A percentile compares a stretch with the other conserved stretches of the same genome.
Evolutionary conservation across 306 rosid species (phyloP).

Genomic region (Corylus avellana): DNA sequence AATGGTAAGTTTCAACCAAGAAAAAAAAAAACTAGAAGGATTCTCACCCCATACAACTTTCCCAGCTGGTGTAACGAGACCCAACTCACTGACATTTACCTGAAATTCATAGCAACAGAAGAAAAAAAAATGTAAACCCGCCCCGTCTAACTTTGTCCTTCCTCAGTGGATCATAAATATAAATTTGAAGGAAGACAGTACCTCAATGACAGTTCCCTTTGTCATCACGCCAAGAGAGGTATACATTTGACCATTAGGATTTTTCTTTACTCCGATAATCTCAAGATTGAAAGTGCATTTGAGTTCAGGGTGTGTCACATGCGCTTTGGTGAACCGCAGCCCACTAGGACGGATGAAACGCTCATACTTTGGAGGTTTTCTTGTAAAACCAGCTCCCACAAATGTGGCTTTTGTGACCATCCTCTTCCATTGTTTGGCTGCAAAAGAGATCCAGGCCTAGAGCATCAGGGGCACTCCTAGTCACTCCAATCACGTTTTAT

Average conservation of each 20-base stretch:
- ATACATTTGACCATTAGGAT: conserved; percentile 90
- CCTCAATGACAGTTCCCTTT: conserved; percentile 94
- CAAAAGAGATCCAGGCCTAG: conserved; percentile 17
- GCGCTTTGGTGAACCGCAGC: conserved; percentile 85
- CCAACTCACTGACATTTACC: conserved; percentile 95
- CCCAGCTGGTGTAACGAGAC: conserved; percentile 93
- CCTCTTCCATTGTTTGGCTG: conserved; percentile 98
- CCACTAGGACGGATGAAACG: conserved; percentile 90
- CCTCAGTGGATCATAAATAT: not conserved
- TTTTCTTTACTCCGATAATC: conserved; percentile 89
- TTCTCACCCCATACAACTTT: conserved; percentile 96
- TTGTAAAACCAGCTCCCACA: conserved; percentile 87
- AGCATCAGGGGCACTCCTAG: conserved; percentile 16
- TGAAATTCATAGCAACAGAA: conserved; percentile 32
- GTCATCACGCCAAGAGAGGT: conserved; percentile 90
- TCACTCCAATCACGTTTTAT: not conserved
- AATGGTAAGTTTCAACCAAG: not conserved
- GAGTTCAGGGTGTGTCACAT: conserved; percentile 95
- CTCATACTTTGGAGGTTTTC: conserved; percentile 97
- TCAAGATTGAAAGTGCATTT: conserved; percentile 92
- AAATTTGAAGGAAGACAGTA: conserved; percentile 18
- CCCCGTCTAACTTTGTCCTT: not conserved
- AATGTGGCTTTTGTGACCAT: conserved; percentile 95
- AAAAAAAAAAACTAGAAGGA: not conserved
- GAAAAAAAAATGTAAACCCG: not conserved